Base-by-base conservation (phyloP, 805 yeast genomes). In the Naumovozyma dairenensis region DNA sequence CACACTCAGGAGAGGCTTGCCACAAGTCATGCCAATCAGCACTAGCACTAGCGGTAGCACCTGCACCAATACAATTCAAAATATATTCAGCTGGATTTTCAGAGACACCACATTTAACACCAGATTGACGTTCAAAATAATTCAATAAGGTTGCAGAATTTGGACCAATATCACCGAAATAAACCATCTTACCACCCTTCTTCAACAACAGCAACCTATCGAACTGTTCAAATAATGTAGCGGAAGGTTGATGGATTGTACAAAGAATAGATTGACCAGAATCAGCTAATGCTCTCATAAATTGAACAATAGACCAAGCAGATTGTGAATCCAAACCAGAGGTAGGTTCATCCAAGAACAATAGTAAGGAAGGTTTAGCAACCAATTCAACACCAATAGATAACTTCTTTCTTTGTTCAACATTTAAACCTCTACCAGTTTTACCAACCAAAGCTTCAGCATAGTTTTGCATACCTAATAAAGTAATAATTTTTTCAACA, bases 391-490 rank as follows among this genome's bases (percentile, higher is more conserved):
- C 84, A 52, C 82, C 84, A 51, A 77, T 75, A 16, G 84, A 72
- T 42, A 76, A 57, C 47, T 74, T 71, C 65, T 76, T 76, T 48
- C 82, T 67, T 58, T 75, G 81, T 52, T 75, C 81, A 35, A 75
- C 81, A 48, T 74, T 74, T 36, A 75, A 59, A 45, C 82, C 92
- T 51, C 73, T 72, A 48, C 89, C 89, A 32, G 77, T 71, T 44
- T 69, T 72, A 58, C 92, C 92, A 40, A 80, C 82, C 40, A 78
- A 65, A n/a, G 92, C 87, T 53, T 80, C 85, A 19, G 84, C 77
- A 45, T 78, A 80, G 18, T 65, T 58, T 40, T 61, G 62, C 87
- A 80, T 80, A 48, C 78, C 85, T 40, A 80, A 63, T 34, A 81
- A 58, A 28, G 67, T 67, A 44, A 80, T 72, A 35, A 80, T 72